Conservation (phyloP, 768 basidiomycete genomes). For the Kockovaella imperatae region DNA sequence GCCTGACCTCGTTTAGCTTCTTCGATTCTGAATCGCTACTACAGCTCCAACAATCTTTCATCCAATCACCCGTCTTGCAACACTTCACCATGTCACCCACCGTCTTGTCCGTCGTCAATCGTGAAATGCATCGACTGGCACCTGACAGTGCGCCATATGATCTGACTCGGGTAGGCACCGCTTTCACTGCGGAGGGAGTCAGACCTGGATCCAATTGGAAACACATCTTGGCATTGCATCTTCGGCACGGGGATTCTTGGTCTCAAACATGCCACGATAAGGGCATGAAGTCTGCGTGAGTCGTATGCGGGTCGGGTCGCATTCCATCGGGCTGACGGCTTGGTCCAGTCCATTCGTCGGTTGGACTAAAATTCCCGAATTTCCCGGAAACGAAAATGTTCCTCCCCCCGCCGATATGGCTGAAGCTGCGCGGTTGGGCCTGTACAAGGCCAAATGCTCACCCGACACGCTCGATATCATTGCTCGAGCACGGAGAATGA, state of each 20-base stretch:
- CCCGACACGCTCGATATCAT: conserved; percentile 40
- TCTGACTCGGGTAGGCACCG: conserved; percentile 10
- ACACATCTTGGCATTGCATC: conserved; percentile 41
- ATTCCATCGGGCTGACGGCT: background rate
- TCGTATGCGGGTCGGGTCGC: background rate
- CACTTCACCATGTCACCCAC: conserved; percentile 39
- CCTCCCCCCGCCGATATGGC: conserved; percentile 34
- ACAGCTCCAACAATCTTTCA: conserved; percentile 29
- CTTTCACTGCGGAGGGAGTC: conserved; percentile 8
- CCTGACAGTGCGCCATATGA: conserved; percentile 25
- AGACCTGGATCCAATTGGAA: conserved; percentile 20
- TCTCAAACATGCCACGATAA: conserved; percentile 27
- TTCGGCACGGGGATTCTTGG: conserved; percentile 30
- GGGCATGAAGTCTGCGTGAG: conserved; percentile 29
- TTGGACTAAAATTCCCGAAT: conserved; percentile 38
- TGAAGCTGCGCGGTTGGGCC: conserved; percentile 31
- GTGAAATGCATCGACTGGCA: conserved; percentile 21
- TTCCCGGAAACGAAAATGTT: conserved; percentile 43
- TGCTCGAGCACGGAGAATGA: conserved; percentile 38
- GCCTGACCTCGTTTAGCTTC: conserved; percentile 20
- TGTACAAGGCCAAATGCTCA: conserved; percentile 41
- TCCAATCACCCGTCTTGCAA: conserved; percentile 37
- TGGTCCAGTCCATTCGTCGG: conserved; percentile 37
- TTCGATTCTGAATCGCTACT: conserved; percentile 37
- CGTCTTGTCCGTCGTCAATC: conserved; percentile 35